Percentiles rank a stretch among this genome's conserved stretches.
Conservation (phyloP, 1,284 basidiomycete genomes). For the Ceratobasidium sp. region DNA sequence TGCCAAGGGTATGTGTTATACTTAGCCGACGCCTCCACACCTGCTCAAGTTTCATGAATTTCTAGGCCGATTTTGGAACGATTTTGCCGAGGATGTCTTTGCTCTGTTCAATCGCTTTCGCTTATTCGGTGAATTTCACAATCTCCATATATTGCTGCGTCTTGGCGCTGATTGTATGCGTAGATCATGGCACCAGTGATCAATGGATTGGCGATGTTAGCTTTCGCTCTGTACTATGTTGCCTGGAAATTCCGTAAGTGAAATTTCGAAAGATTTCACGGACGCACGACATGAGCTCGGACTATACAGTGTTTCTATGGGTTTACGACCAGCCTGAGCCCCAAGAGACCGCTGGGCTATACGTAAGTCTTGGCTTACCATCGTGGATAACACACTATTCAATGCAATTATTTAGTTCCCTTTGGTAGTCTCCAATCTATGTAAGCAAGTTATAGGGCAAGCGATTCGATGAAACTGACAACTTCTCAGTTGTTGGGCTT, state of each 20-base stretch:
- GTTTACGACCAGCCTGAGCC: constrained; percentile 48
- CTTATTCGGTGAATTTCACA: constrained; percentile 43
- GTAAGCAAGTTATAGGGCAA: constrained; percentile 24
- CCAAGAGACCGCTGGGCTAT: constrained; percentile 47
- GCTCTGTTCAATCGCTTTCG: constrained; percentile 46
- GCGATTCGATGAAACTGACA: background rate
- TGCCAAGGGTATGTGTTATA: constrained; percentile 42
- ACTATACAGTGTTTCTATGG: constrained; percentile 45
- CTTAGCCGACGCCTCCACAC: background rate
- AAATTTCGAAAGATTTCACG: background rate
- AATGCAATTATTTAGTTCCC: constrained; percentile 41
- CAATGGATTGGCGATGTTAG: constrained; percentile 46
- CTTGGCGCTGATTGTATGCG: background rate
- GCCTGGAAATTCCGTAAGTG: constrained; percentile 36
- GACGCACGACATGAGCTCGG: constrained; percentile 13
- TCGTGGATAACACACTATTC: background rate
- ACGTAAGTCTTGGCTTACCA: constrained; percentile 39
- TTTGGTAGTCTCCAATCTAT: constrained; percentile 45
- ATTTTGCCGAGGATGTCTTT: constrained; percentile 48
- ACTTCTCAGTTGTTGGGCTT: constrained; percentile 44
- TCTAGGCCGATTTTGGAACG: constrained; percentile 46
- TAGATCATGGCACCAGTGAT: constrained; percentile 47
- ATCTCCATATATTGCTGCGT: background rate
- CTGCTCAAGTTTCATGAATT: background rate
- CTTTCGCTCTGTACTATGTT: constrained; percentile 45